phyloP scores from a whole-genome alignment of 2,329 filamentous ascomycete genomes.

The Metarhizium guizhouense region DNA sequence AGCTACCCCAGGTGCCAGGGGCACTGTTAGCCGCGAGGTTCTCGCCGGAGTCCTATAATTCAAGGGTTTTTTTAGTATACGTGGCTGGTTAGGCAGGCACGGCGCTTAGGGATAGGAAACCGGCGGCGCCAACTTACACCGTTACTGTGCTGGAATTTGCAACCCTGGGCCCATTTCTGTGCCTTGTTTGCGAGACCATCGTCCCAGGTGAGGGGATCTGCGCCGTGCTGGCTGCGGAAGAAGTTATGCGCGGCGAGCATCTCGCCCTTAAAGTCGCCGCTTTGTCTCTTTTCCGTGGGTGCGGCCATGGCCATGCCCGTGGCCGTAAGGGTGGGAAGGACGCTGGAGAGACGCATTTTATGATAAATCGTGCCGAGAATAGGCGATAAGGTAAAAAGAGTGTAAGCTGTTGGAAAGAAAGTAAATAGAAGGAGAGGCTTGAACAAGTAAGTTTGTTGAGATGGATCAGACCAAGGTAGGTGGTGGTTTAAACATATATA shows the following conservation, averaged over 20 bases:
- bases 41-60: conserved; percentile 1
- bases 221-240: conserved; percentile 71
- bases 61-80: neutral
- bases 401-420: too few species aligned
- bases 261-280: conserved; percentile 2
- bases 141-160: conserved; percentile 32
- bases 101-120: too few species aligned
- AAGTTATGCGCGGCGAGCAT: conserved; percentile 64
- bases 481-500: too few species aligned
- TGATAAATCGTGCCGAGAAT: too few species aligned
- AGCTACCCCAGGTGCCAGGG: neutral
- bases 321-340: neutral
- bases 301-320: neutral
- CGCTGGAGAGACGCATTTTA: neutral
- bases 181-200: conserved; percentile 51
- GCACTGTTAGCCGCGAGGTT: conserved; percentile 3
- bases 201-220: conserved; percentile 54
- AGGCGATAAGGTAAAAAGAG: too few species aligned
- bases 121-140: neutral
- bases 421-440: too few species aligned
- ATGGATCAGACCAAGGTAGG: too few species aligned
- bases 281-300: neutral
- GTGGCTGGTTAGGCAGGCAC: neutral
- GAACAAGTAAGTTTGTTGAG: too few species aligned
- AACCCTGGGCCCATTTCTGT: conserved; percentile 51